A percentile compares a stretch with the other conserved stretches of the same genome.
These are phyloP conservation scores for Phymatotrichopsis omnivora DNA, from an alignment of 2,329 filamentous ascomycete genomes.

Conservation along the genomic window DNA sequence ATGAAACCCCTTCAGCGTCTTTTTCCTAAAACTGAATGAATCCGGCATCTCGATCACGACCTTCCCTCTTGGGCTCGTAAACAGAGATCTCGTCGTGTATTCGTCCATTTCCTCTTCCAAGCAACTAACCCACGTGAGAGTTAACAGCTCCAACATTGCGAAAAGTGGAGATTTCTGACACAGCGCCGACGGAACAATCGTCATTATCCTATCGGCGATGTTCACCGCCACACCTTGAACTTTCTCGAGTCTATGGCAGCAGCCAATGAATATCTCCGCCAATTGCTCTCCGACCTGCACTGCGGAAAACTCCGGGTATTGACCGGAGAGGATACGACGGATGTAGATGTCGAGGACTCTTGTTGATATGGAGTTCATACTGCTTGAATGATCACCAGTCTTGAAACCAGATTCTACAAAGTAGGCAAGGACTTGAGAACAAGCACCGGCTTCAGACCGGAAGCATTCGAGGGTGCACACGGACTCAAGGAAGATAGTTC, in stretches of 20 bases:
- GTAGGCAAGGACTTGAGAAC: constrained; percentile 79
- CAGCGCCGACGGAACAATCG: constrained; percentile 73
- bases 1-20: constrained; percentile 68
- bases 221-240: constrained; percentile 78
- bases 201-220: constrained; percentile 78
- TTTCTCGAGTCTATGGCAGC: constrained; percentile 85
- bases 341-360: constrained; percentile 72
- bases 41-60: constrained; percentile 88
- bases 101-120: constrained; percentile 89
- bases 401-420: constrained; percentile 84
- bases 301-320: constrained; percentile 69
- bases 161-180: constrained; percentile 88
- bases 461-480: constrained; percentile 82
- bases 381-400: constrained; percentile 49
- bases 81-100: constrained; percentile 75
- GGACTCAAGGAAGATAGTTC: constrained; percentile 84
- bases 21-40: constrained; percentile 70
- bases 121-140: constrained; percentile 91
- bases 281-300: constrained; percentile 84
- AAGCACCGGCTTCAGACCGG: constrained; percentile 76
- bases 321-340: constrained; percentile 58
- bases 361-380: constrained; percentile 53
- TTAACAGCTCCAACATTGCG: constrained; percentile 80
- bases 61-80: constrained; percentile 64
- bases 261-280: constrained; percentile 71